Evolutionary conservation across 1,139 yeast genomes (phyloP).

Genomic region (Yamadazyma aaseri): DNA sequence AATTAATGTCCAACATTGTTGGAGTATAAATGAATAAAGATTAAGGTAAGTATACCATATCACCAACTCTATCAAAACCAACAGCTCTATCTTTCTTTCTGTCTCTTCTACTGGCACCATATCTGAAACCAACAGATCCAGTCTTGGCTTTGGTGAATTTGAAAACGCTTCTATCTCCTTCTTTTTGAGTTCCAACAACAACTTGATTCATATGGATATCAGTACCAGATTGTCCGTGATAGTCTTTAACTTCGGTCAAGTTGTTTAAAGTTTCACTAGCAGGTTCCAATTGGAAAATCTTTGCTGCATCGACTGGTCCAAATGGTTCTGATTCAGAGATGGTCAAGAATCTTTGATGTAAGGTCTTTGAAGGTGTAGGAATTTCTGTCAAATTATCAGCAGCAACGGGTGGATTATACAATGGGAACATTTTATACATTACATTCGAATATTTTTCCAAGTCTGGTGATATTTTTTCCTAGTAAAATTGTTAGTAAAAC

Average conservation of each 20-base stretch:
- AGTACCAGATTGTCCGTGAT: conserved; percentile 16
- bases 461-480: conserved; percentile 51
- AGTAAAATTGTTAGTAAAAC: conserved; percentile 29
- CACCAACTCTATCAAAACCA: conserved; percentile 72
- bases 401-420: conserved; percentile 47
- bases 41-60: conserved; percentile 35
- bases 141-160: conserved; percentile 74
- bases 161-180: conserved; percentile 64
- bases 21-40: no score
- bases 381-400: conserved; percentile 87
- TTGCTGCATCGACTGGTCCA: conserved; percentile 96
- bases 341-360: conserved; percentile 79
- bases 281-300: conserved; percentile 76
- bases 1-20: no score
- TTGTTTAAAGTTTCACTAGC: conserved; percentile 73
- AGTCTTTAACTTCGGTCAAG: conserved; percentile 56
- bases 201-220: conserved; percentile 28
- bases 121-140: conserved; percentile 86
- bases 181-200: conserved; percentile 48
- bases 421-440: conserved; percentile 81
- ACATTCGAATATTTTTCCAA: conserved; percentile 54
- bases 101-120: conserved; percentile 90
- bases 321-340: conserved; percentile 96
- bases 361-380: conserved; percentile 84
- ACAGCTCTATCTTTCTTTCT: conserved; percentile 81